Evolutionary conservation across 306 rosid genomes (phyloP), one percentile per base, ranked within the genome.

Genomic region (Macrotyloma uniflorum): DNA sequence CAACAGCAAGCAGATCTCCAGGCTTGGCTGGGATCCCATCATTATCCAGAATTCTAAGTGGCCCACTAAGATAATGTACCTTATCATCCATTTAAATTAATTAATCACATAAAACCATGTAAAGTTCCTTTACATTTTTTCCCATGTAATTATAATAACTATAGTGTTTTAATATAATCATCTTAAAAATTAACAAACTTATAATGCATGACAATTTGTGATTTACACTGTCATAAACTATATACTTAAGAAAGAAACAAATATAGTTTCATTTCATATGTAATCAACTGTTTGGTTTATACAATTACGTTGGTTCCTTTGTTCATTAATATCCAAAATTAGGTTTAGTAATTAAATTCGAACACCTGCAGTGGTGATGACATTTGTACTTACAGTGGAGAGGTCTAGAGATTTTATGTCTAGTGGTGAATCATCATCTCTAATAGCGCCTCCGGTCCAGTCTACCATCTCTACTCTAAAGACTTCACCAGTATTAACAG

Each of bases 51-150:
- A 92, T 76, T 77, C 96, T 85, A 16, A 91, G 88, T 45, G 98
- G 98, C 62, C 96, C 97, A 61, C 98, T 92, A 19, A 95, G 88
- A 76, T 92, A 87, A 81, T 95, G 98, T 47, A 85, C 91, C 97
- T 92, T 38, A 38, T 38, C 10, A 35, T 35, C 38, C 38, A 64
- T 43, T 59, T 32, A 57, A 22, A 63, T 76, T 69, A 66, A 57
- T 71, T 53, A 73, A 68, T 69, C 7, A 50, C 15, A 54, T 2
- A 11, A 49, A 33, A 57, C 72, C 67, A 67, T 75, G 20, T 3
- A 9, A 54, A 33, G 42, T 35, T 45, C 35, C 40, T 38, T 32
- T 1, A 0, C 43, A 9, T 38, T 2, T 38, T 38, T 38, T 38
- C 9, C 43, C 43, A 38, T 38, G 43, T 2, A 13, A 9, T 38